phyloP scores from a whole-genome alignment of 768 basidiomycete genomes.

The Lentinula guzmanii region DNA sequence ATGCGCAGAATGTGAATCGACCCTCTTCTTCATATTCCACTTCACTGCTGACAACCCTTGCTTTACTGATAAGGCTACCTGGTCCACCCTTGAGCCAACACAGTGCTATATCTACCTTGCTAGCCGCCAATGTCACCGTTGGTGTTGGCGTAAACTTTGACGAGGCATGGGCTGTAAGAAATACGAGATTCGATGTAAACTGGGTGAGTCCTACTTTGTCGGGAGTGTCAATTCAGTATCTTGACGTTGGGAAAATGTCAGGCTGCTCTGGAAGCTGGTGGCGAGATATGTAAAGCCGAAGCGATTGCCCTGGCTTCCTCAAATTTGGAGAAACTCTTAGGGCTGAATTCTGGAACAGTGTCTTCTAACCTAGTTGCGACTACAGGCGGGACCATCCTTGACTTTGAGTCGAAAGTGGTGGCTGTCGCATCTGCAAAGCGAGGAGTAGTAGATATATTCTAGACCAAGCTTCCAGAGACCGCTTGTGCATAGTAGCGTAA shows the following conservation, averaged over 20 bases:
- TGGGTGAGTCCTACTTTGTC: constrained; percentile 49
- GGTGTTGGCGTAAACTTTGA: constrained; percentile 48
- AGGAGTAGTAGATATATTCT: constrained; percentile 14
- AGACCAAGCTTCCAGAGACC: not conserved
- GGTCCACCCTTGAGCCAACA: constrained; percentile 41
- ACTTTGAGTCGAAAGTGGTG: constrained; percentile 34
- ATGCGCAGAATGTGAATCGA: constrained; percentile 41
- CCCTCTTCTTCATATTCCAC: not conserved
- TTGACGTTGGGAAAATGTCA: not conserved
- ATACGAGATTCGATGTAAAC: constrained; percentile 66
- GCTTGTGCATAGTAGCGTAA: constrained; percentile 11
- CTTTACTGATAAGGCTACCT: constrained; percentile 22
- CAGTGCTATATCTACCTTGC: constrained; percentile 49
- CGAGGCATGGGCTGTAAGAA: constrained; percentile 57
- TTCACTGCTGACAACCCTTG: not conserved
- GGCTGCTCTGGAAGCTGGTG: constrained; percentile 21
- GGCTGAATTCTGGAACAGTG: constrained; percentile 18
- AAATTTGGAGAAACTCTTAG: constrained; percentile 37
- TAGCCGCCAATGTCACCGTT: constrained; percentile 62
- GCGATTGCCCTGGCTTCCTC: constrained; percentile 33
- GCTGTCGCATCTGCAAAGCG: constrained; percentile 28
- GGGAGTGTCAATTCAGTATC: not conserved
- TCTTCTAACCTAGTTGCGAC: constrained; percentile 30
- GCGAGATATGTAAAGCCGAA: constrained; percentile 23
- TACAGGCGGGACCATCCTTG: constrained; percentile 28